Evolutionary conservation across 108 stramenopile species (phyloP).

Genomic region (Skeletonema marinoi): DNA sequence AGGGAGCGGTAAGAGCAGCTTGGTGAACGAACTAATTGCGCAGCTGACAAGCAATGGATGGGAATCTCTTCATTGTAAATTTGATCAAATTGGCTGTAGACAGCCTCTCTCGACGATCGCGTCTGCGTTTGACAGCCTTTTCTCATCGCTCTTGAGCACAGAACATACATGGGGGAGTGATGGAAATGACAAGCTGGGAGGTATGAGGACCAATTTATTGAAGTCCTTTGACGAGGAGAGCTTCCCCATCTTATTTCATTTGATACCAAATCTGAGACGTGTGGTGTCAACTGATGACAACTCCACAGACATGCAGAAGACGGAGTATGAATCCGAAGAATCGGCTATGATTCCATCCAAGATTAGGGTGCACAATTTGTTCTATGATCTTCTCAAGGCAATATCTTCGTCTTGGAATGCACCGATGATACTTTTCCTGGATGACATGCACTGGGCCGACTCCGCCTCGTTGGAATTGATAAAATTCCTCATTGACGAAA

Average conservation of each 20-base stretch:
- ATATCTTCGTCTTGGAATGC: slow-evolving; percentile 17
- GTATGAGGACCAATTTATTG: too few relatives aligned
- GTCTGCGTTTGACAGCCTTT: too few relatives aligned
- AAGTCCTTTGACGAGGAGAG: neutral
- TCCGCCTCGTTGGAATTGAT: slow-evolving; percentile 45
- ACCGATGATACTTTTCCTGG: slow-evolving; percentile 48
- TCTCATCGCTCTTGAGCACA: too few relatives aligned
- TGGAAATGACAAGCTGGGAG: too few relatives aligned
- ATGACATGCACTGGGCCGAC: slow-evolving; percentile 77
- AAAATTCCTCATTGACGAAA: slow-evolving; percentile 39
- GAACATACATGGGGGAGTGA: too few relatives aligned
- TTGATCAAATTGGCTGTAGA: slow-evolving; percentile 13
- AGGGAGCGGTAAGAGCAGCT: slow-evolving; percentile 61
- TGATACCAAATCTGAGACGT: neutral
- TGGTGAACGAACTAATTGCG: slow-evolving; percentile 18
- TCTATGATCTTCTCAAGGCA: neutral
- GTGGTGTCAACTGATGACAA: neutral
- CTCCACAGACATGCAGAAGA: neutral
- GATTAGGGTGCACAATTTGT: neutral
- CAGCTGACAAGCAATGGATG: slow-evolving; percentile 23
- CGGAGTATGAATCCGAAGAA: neutral
- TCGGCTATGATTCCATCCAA: neutral
- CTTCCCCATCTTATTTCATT: neutral
- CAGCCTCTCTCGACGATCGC: neutral
- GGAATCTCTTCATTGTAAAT: slow-evolving; percentile 33